Percentiles rank a stretch among this genome's conserved stretches.
Evolutionary conservation across 225 moss, liverwort and hornwort genomes (phyloP).

Genomic region (Antitrichia curtipendula): DNA sequence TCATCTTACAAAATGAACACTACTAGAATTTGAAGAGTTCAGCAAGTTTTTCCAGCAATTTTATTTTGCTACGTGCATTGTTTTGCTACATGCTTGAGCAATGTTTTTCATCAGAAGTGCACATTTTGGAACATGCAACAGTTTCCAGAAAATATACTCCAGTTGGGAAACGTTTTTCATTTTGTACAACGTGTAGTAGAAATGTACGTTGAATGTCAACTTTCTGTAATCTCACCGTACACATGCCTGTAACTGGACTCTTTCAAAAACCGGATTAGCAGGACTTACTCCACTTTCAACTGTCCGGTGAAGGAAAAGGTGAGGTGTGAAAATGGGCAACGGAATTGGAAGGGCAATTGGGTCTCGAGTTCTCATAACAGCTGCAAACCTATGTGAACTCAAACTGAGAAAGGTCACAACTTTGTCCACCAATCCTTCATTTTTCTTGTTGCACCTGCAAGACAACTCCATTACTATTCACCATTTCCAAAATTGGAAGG

Average conservation of each 20-base stretch:
- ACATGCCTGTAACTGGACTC: too few species aligned
- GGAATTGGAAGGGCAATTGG: too few species aligned
- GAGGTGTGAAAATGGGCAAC: too few species aligned
- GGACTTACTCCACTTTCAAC: too few species aligned
- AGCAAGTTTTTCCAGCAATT: neutral
- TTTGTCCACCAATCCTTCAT: neutral
- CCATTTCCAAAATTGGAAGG: neutral
- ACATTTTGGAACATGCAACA: neutral
- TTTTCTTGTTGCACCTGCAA: neutral
- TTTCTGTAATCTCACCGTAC: too few species aligned
- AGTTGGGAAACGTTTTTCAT: neutral
- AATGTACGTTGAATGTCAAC: neutral
- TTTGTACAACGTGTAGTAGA: neutral
- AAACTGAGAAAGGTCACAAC: neutral
- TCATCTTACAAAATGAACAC: neutral
- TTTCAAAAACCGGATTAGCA: too few species aligned
- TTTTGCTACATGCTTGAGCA: neutral
- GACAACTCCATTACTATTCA: neutral
- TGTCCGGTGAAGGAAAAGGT: too few species aligned
- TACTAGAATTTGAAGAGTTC: neutral
- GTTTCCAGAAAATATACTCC: neutral
- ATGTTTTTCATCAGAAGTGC: neutral
- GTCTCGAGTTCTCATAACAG: too few species aligned
- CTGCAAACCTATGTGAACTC: neutral
- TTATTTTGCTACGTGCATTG: neutral